Evolutionary conservation across 768 basidiomycete genomes (phyloP).

Genomic region (Hypholoma fasciculare): DNA sequence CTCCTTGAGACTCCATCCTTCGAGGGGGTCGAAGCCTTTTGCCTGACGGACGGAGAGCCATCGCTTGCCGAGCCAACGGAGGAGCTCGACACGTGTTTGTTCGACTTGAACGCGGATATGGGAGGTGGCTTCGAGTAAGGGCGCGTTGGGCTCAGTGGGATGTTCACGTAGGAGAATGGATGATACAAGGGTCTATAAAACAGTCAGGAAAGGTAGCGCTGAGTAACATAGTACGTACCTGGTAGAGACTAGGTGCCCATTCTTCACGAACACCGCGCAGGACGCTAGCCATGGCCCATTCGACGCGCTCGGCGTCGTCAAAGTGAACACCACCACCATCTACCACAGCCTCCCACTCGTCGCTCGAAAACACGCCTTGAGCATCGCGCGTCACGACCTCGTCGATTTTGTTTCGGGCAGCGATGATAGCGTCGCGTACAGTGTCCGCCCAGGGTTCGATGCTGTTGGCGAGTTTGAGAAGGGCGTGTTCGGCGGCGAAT

Average conservation of each 20-base stretch:
- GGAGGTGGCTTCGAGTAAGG: conserved; percentile 71
- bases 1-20: conserved; percentile 87
- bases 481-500: conserved; percentile 62
- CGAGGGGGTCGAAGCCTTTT: conserved; percentile 81
- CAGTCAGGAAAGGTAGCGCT: not conserved
- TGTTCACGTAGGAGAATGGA: conserved; percentile 71
- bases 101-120: conserved; percentile 74
- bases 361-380: conserved; percentile 63
- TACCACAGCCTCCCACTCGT: conserved; percentile 77
- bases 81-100: conserved; percentile 62
- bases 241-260: conserved; percentile 73
- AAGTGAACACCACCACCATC: conserved; percentile 72
- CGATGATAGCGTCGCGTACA: conserved; percentile 65
- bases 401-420: conserved; percentile 62
- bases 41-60: conserved; percentile 77
- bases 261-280: conserved; percentile 61
- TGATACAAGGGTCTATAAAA: conserved; percentile 65
- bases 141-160: conserved; percentile 52
- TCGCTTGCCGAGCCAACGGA: conserved; percentile 74
- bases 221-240: conserved; percentile 41
- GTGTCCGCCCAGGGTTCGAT: conserved; percentile 75
- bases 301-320: conserved; percentile 77
- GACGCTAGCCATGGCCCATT: conserved; percentile 70
- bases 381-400: conserved; percentile 59
- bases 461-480: conserved; percentile 50